Conservation (phyloP, 2,329 filamentous ascomycete genomes). For the Botrytis paeoniae region DNA sequence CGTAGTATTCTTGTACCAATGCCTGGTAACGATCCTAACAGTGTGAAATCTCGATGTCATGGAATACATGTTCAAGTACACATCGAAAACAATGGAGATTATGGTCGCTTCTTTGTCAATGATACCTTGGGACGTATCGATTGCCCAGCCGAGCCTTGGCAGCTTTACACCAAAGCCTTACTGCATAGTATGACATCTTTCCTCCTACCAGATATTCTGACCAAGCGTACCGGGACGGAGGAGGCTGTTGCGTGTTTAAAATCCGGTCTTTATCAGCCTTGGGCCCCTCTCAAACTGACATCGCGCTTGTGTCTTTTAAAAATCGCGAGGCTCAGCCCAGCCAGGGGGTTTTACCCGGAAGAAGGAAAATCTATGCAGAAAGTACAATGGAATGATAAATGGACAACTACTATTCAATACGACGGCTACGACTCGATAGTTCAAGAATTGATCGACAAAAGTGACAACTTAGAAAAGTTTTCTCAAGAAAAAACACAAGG, state of each 20-base stretch:
- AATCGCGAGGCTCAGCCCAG: slow-evolving; percentile 35
- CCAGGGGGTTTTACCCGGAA: slow-evolving; percentile 44
- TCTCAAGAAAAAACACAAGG: slow-evolving; percentile 1
- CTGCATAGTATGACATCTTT: slow-evolving; percentile 61
- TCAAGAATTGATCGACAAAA: slow-evolving; percentile 24
- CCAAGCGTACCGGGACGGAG: slow-evolving; percentile 57
- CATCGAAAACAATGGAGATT: slow-evolving; percentile 40
- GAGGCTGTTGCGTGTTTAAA: slow-evolving; percentile 52
- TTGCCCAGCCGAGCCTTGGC: slow-evolving; percentile 53
- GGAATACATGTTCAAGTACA: slow-evolving; percentile 46
- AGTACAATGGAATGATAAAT: slow-evolving; percentile 42
- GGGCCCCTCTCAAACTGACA: slow-evolving; percentile 22
- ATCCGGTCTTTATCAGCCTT: slow-evolving; percentile 45
- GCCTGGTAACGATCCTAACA: slow-evolving; percentile 35
- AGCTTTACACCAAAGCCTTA: slow-evolving; percentile 55
- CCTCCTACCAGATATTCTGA: slow-evolving; percentile 55
- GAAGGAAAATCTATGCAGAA: slow-evolving; percentile 44
- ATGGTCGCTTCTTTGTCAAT: slow-evolving; percentile 53
- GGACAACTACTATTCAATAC: slow-evolving; percentile 44
- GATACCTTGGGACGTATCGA: slow-evolving; percentile 52
- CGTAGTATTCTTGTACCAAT: slow-evolving; percentile 55
- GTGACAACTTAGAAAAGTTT: slow-evolving; percentile 26
- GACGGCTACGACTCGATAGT: slow-evolving; percentile 32
- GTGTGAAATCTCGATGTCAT: slow-evolving; percentile 30
- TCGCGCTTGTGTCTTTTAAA: slow-evolving; percentile 9